Conservation (phyloP, 2,329 filamentous ascomycete species). For the Paraconiothyrium brasiliense region DNA sequence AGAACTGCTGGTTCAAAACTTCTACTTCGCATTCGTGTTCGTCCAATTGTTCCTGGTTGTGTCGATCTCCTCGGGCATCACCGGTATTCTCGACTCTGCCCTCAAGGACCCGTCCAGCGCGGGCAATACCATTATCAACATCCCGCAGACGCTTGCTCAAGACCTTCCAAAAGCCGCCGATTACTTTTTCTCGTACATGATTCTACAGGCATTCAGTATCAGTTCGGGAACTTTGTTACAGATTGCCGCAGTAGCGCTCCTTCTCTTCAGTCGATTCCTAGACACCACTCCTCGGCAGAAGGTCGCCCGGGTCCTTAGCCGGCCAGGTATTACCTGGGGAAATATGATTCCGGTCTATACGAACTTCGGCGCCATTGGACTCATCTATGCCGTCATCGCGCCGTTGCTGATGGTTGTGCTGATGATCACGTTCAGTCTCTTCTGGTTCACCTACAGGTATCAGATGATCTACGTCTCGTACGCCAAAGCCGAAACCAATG, state of each 20-base stretch:
- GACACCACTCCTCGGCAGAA: conserved; percentile 86
- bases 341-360: conserved; percentile 96
- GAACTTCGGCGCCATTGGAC: conserved; percentile 90
- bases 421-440: conserved; percentile 86
- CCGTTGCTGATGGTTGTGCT: conserved; percentile 94
- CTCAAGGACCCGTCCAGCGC: conserved; percentile 64
- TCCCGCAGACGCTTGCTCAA: conserved; percentile 76
- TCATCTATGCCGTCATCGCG: conserved; percentile 89
- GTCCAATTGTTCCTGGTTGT: conserved; percentile 95
- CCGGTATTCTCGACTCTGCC: conserved; percentile 70
- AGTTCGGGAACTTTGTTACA: conserved; percentile 91
- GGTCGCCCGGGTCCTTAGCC: conserved; percentile 82
- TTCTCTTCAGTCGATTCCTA: conserved; percentile 80
- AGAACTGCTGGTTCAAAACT: conserved; percentile 85
- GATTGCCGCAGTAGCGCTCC: conserved; percentile 77
- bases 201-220: conserved; percentile 89
- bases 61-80: conserved; percentile 80
- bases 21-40: conserved; percentile 94
- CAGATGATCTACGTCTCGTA: conserved; percentile 95
- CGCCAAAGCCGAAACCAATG: conserved; percentile 89
- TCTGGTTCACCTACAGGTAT: conserved; percentile 97
- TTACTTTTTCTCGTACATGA: conserved; percentile 99
- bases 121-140: conserved; percentile 51
- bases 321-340: conserved; percentile 86
- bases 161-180: conserved; percentile 89